Evolutionary conservation across 805 yeast species (phyloP), one percentile per base, ranked within the genome.

Genomic region (Kodamaea fukazawae): DNA sequence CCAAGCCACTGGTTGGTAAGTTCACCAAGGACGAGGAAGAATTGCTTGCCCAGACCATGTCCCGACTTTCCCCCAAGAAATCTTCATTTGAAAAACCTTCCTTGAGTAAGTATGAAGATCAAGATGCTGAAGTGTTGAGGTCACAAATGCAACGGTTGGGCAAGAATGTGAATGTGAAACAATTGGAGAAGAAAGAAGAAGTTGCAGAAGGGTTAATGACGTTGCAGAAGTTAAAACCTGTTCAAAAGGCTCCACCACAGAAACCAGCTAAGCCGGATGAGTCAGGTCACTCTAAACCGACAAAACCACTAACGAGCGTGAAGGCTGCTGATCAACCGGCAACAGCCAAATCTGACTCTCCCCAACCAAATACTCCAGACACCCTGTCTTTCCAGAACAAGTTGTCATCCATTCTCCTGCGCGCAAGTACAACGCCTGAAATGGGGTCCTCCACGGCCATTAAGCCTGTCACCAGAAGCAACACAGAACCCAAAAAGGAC

Each of bases 371-470:
- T n/a, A 27, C 17, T n/a, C 20, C 17, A 14, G 33, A 12, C 15
- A 7, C 37, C 3, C 20, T 25, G 3, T 33, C 43, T 8, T 53
- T 60, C 45, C 55, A 55, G 34, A 44, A 50, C 11, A 45, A 51
- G 10, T 50, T 63, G 9, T 52, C 67, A 7, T 49, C 55, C 1
- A 50, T 64, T 3, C 46, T 63, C 4, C 40, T 37, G 23, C 53
- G 63, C 17, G 50, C 67, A 2, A 55, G 55, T 36, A 58, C 66
- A 1, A 58, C 48, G 3, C 65, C 67, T 1, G 38, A 47, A 16
- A 4, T 54, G 4, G 44, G 31, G 3, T 11, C 35, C 3, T 10
- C 28, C 10, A n/a, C 29, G 4, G 7, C 27, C n/a, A 15, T 17
- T 7, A 9, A 8, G 12, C 27, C 25, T 13, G 28, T 37, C 25